Conservation (phyloP, 75 land plant genomes). For the Isoetes taiwanensis region DNA sequence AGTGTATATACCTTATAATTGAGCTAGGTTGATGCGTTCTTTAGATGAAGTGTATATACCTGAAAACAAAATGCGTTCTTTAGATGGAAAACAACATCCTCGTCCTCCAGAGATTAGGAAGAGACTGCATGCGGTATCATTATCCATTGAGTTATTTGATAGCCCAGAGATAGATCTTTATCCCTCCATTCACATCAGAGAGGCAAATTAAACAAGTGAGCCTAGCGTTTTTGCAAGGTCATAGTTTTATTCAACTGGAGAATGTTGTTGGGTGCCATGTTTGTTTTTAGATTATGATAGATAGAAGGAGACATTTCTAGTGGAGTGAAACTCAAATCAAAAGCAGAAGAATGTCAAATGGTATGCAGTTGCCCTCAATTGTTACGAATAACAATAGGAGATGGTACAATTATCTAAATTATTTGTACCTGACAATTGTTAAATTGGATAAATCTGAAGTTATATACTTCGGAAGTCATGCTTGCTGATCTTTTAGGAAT, state of each 20-base stretch:
- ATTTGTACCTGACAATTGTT: no score
- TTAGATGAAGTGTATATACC: no score
- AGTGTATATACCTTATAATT: no score
- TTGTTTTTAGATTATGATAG: conserved; percentile 11
- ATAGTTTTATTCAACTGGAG: conserved; percentile 11
- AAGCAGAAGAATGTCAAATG: conserved; percentile 19
- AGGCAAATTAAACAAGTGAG: conserved; percentile 20
- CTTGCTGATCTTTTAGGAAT: no score
- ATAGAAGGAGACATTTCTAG: conserved; percentile 12
- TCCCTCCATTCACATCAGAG: conserved; percentile 14
- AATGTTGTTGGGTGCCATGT: conserved; percentile 25
- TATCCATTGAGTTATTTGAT: conserved; percentile 22
- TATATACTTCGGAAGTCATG: no score
- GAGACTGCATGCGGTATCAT: background rate
- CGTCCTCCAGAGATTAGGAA: background rate
- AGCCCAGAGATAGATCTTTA: conserved; percentile 24
- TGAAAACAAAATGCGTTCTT: conserved; percentile 12
- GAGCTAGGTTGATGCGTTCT: no score
- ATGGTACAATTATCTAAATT: no score
- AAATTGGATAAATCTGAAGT: no score
- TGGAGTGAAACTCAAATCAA: conserved; percentile 10
- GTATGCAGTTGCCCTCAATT: no score
- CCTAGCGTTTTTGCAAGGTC: conserved; percentile 18
- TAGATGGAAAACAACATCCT: background rate
- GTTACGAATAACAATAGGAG: no score